phyloP scores from a whole-genome alignment of 495 filamentous ascomycete genomes.

The Hypoxylon rickii region DNA sequence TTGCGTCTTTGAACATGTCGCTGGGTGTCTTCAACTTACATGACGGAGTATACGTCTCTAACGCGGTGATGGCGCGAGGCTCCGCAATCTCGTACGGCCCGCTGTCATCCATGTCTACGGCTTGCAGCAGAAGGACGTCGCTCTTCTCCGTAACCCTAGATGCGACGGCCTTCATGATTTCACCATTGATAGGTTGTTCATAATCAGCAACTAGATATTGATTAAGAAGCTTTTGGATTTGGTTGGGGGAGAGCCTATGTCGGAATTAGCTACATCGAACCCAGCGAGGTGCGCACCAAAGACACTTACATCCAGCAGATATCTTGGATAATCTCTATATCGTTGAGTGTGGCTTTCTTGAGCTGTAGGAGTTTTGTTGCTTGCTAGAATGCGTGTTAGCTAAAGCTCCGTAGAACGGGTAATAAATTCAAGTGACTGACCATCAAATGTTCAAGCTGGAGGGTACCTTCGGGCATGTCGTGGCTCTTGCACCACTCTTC shows the following conservation, averaged over 20 bases:
- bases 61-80: constrained; percentile 88
- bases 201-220: constrained; percentile 99
- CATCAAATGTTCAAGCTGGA: constrained; percentile 99
- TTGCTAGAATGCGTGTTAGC: constrained; percentile 64
- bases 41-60: constrained; percentile 97
- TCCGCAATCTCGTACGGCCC: constrained; percentile 99
- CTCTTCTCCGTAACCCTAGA: constrained; percentile 98
- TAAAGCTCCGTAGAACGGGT: too few species aligned
- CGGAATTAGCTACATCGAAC: constrained; percentile 20
- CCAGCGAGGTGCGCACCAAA: neutral
- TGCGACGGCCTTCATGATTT: constrained; percentile 99
- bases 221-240: constrained; percentile 98
- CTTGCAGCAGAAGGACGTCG: constrained; percentile 87
- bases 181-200: constrained; percentile 98
- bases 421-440: constrained; percentile 47
- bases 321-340: constrained; percentile 99
- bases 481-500: constrained; percentile 99
- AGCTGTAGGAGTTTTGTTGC: constrained; percentile 97
- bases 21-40: constrained; percentile 60
- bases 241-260: constrained; percentile 88
- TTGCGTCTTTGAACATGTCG: neutral
- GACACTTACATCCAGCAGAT: constrained; percentile 97
- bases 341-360: constrained; percentile 98
- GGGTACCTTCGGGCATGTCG: constrained; percentile 97
- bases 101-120: constrained; percentile 99